A percentile compares a stretch with the other conserved stretches of the same genome.
Evolutionary conservation across 495 filamentous ascomycete species (phyloP).

Genomic region (Tuber borchii): DNA sequence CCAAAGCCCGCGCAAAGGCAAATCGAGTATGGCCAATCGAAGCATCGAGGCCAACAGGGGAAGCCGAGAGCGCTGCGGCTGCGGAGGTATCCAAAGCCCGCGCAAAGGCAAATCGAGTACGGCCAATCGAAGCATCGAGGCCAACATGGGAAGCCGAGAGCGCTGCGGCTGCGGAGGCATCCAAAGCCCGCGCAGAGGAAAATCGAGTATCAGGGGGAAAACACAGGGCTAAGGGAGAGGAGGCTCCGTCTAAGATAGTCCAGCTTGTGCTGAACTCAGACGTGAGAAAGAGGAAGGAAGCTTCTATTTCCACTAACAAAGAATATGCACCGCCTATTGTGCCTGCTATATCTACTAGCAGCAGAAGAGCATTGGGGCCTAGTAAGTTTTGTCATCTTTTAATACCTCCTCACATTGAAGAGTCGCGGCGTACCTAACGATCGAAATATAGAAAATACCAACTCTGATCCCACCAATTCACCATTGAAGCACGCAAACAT

Average conservation of each 20-base stretch:
- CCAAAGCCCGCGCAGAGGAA: not conserved
- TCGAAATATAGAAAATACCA: constrained; percentile 49
- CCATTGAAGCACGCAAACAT: constrained; percentile 42
- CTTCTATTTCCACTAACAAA: not conserved
- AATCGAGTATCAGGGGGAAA: not conserved
- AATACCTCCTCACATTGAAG: constrained; percentile 3
- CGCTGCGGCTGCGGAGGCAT: not conserved
- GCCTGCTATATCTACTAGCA: constrained; percentile 14
- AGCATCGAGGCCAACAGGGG: not conserved
- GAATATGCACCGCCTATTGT: not conserved
- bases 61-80: not conserved
- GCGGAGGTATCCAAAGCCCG: not conserved
- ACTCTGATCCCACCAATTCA: constrained; percentile 46
- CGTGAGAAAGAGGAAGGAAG: not conserved
- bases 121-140: constrained; percentile 6
- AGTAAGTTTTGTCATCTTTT: constrained; percentile 48
- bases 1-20: too few species aligned
- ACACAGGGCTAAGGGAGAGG: constrained; percentile 1
- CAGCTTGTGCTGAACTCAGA: not conserved
- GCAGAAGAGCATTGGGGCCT: constrained; percentile 54
- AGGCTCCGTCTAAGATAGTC: constrained; percentile 15
- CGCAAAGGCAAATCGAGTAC: too few species aligned
- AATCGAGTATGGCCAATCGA: constrained; percentile 8
- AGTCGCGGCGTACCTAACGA: constrained; percentile 34
- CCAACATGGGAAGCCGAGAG: not conserved